Conservation (phyloP, 2,329 filamentous ascomycete genomes). For the Tolypocladium cylindrosporum region DNA sequence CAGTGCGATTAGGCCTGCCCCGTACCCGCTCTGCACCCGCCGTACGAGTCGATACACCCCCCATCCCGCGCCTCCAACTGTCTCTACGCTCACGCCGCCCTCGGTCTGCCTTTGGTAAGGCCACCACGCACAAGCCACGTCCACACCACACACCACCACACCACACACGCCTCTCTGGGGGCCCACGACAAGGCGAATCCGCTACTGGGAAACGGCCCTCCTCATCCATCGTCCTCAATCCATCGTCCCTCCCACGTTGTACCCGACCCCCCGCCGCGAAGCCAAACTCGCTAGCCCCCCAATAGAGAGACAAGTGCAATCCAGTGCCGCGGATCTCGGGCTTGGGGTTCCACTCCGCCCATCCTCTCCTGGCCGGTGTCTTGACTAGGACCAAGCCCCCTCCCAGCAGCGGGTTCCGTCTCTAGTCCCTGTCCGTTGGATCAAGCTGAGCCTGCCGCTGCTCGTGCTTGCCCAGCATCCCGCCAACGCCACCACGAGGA, state of each 20-base stretch:
- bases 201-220: background rate
- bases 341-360: slow-evolving; percentile 11
- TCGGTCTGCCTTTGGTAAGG: background rate
- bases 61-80: background rate
- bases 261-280: slow-evolving; percentile 7
- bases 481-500: slow-evolving; percentile 24
- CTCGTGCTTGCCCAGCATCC: slow-evolving; percentile 13
- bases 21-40: background rate
- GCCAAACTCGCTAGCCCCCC: slow-evolving; percentile 15
- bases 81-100: background rate
- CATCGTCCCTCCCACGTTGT: slow-evolving; percentile 10
- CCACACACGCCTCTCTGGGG: background rate
- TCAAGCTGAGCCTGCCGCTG: slow-evolving; percentile 1
- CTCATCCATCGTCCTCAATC: background rate
- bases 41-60: background rate
- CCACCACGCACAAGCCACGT: background rate
- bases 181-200: background rate
- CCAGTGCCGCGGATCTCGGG: slow-evolving; percentile 21
- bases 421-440: slow-evolving; percentile 4
- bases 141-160: background rate
- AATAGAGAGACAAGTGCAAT: slow-evolving; percentile 19
- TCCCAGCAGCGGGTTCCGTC: background rate
- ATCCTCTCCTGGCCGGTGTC: slow-evolving; percentile 1
- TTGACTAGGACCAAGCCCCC: background rate
- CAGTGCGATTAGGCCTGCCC: background rate